Evolutionary conservation across 2,329 filamentous ascomycete genomes (phyloP).

Genomic region (Fusarium falciforme): DNA sequence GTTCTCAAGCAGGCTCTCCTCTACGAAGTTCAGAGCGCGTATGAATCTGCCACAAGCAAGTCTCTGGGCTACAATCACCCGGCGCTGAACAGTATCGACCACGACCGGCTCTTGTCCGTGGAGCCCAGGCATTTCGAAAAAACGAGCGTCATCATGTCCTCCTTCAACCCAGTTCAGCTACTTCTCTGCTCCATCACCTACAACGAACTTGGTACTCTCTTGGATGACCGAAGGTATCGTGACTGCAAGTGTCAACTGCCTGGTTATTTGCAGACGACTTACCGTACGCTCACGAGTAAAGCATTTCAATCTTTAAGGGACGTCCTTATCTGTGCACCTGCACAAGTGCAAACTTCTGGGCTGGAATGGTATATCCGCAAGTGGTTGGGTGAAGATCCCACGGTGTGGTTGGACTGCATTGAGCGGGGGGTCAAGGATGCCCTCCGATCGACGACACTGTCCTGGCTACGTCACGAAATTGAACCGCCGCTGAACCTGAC

Average conservation of each 20-base stretch:
- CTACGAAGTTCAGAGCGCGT: slow-evolving; percentile 25
- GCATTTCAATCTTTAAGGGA: slow-evolving; percentile 16
- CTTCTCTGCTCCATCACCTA: slow-evolving; percentile 53
- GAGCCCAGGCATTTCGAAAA: slow-evolving; percentile 43
- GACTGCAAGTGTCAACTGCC: background rate
- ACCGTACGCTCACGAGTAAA: background rate
- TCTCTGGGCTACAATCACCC: background rate
- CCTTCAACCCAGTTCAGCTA: slow-evolving; percentile 31
- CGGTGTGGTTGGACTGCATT: slow-evolving; percentile 36
- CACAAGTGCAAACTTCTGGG: background rate
- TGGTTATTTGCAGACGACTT: background rate
- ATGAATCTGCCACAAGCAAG: slow-evolving; percentile 10
- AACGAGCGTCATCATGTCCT: slow-evolving; percentile 10
- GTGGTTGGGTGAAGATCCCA: slow-evolving; percentile 8
- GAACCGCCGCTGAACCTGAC: slow-evolving; percentile 52
- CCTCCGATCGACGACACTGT: slow-evolving; percentile 33
- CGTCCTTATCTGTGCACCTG: slow-evolving; percentile 12
- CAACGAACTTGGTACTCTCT: slow-evolving; percentile 33
- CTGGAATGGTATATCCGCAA: slow-evolving; percentile 19
- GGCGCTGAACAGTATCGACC: slow-evolving; percentile 41
- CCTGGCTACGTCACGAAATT: slow-evolving; percentile 45
- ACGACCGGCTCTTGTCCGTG: slow-evolving; percentile 53
- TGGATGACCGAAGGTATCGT: slow-evolving; percentile 28
- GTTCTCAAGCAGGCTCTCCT: slow-evolving; percentile 39
- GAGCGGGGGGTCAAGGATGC: slow-evolving; percentile 36